Evolutionary conservation across 225 moss, liverwort and hornwort genomes (phyloP), one percentile per base, ranked within the genome.

Genomic region (Rhytidiadelphus loreus): DNA sequence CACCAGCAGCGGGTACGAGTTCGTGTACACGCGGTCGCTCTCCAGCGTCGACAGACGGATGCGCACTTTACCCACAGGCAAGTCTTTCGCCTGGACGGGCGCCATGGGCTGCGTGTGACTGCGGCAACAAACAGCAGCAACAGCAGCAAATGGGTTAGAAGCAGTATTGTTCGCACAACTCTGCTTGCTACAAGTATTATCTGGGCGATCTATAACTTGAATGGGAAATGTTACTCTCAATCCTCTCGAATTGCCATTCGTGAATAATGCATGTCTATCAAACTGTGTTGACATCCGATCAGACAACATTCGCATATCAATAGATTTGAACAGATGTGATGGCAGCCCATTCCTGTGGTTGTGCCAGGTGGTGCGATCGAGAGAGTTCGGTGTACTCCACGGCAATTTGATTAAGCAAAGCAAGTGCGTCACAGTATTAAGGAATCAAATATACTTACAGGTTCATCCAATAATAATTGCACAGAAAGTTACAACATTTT

Each of bases 21-120:
- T 98, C 13, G 98, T 97, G 88, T 98, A 98, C 30, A 96, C 98
- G 19, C 98, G 91, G 77, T 98, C 97, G 85, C 97, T 97, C 89
- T 98, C 98, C 17, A 98, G 86, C 4, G 98, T 98, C 11, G 98
- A 98, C 17, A 98, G 89, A 59, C 98, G 92, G 59, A 98, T 98
- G 22, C 98, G 93, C 24, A 98, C 96, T 77, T 98, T 98, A 5
- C 98, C 98, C 44, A 98, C 91, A 1, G 97, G 96, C 43, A 93
- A 88, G 62, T 98, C 98, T 87, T 95, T 98, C 43, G 91, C 97
- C 32, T 90, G 93, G 19, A 92, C 91, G 6, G 93, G 82, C 12
- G 90, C 93, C 86, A 95, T 90, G 12, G 95, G 94, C 43, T 93
- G 91, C 8, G 97, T 95, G 82, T 98, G 98, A 26, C 98, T 98